These are phyloP conservation scores for Hypoxylon lenormandii DNA, from an alignment of 495 filamentous ascomycete species.

Conservation along the genomic window DNA sequence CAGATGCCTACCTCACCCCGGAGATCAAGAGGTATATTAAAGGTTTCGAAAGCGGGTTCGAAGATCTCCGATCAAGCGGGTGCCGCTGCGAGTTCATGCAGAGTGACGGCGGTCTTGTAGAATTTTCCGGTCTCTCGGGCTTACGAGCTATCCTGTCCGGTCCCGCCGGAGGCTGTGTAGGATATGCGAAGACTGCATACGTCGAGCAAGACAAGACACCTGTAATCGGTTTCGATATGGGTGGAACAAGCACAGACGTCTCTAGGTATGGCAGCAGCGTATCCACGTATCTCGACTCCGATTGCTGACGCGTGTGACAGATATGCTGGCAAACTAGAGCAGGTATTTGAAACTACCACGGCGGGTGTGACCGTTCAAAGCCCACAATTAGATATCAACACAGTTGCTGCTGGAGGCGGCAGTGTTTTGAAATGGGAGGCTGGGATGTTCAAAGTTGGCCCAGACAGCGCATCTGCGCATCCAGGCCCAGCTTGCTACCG, in stretches of 20 bases:
- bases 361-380: slow-evolving; percentile 95
- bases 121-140: slow-evolving; percentile 81
- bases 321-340: slow-evolving; percentile 63
- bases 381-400: slow-evolving; percentile 97
- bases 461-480: slow-evolving; percentile 36
- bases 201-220: slow-evolving; percentile 86
- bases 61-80: slow-evolving; percentile 56
- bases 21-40: slow-evolving; percentile 94
- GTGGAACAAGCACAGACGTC: slow-evolving; percentile 92
- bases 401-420: slow-evolving; percentile 64
- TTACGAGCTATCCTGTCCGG: slow-evolving; percentile 81
- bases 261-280: slow-evolving; percentile 85
- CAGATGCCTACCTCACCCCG: slow-evolving; percentile 95
- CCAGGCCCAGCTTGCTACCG: slow-evolving; percentile 56
- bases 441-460: slow-evolving; percentile 18
- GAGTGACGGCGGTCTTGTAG: slow-evolving; percentile 82
- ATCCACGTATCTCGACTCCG: background rate
- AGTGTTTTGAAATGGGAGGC: slow-evolving; percentile 37
- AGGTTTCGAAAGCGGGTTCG: slow-evolving; percentile 78
- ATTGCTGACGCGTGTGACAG: background rate
- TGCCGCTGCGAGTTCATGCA: slow-evolving; percentile 88
- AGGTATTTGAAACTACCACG: slow-evolving; percentile 97
- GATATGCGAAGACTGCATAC: slow-evolving; percentile 93
- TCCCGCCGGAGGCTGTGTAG: slow-evolving; percentile 86
- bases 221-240: slow-evolving; percentile 97